These are phyloP conservation scores for Chlorella vulgaris DNA, from an alignment of 139 green algal species.

Conservation along the genomic window DNA sequence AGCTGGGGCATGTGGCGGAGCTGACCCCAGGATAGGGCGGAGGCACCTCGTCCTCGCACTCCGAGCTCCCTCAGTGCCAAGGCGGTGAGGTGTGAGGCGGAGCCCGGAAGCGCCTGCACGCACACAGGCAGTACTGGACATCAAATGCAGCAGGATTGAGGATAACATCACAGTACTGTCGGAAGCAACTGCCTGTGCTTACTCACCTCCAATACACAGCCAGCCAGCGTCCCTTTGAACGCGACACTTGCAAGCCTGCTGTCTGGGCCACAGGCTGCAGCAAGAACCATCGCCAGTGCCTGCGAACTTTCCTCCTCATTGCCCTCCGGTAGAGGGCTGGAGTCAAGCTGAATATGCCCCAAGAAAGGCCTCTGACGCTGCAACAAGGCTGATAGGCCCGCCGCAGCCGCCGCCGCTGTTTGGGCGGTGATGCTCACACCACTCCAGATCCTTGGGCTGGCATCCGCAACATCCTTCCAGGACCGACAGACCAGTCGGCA, in stretches of 20 bases:
- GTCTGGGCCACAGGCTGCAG: background rate
- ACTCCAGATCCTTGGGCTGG: background rate
- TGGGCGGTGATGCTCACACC: too few species aligned
- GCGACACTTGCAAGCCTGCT: background rate
- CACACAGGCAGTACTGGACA: background rate
- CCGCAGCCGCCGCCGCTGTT: too few species aligned
- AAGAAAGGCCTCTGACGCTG: background rate
- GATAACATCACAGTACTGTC: background rate
- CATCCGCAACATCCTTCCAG: background rate
- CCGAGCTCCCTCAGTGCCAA: background rate
- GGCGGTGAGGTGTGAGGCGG: slow-evolving; percentile 1
- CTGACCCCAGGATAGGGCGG: background rate
- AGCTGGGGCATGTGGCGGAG: background rate
- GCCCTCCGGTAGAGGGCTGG: background rate
- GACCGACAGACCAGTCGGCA: background rate
- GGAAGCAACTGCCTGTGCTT: too few species aligned
- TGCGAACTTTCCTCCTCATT: too few species aligned
- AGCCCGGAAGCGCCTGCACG: slow-evolving; percentile 2
- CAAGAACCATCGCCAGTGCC: background rate
- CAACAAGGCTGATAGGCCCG: background rate
- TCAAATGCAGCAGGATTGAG: background rate
- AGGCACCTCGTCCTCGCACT: background rate
- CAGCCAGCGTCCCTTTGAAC: background rate
- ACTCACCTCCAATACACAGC: background rate
- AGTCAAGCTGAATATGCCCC: background rate